These are phyloP conservation scores for Leptodontidium sp. DNA, from an alignment of 2,329 filamentous ascomycete genomes.

Conservation along the genomic window DNA sequence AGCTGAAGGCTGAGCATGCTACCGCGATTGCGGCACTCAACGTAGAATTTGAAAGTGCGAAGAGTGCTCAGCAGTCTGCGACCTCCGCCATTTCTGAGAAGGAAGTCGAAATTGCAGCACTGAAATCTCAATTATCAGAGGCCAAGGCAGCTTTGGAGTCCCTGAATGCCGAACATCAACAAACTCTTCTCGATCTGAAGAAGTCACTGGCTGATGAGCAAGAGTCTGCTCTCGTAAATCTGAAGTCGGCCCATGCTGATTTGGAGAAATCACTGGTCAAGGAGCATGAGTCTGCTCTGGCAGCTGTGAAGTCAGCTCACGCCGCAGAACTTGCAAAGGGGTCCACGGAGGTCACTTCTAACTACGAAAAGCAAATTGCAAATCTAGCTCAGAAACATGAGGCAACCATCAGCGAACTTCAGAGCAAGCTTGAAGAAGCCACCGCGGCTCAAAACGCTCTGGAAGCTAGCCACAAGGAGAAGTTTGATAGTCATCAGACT, in stretches of 20 bases:
- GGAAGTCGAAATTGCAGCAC: constrained; percentile 44
- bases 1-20: constrained; percentile 53
- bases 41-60: constrained; percentile 56
- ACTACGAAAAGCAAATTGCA: constrained; percentile 58
- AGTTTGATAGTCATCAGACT: constrained; percentile 55
- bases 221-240: constrained; percentile 55
- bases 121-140: constrained; percentile 53
- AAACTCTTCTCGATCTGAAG: constrained; percentile 57
- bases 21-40: constrained; percentile 40
- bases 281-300: constrained; percentile 59
- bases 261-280: constrained; percentile 59
- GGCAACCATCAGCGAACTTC: constrained; percentile 55
- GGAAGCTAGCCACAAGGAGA: constrained; percentile 55
- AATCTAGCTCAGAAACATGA: constrained; percentile 62
- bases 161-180: constrained; percentile 48
- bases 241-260: constrained; percentile 61
- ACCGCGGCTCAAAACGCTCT: constrained; percentile 56
- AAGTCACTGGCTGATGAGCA: constrained; percentile 60
- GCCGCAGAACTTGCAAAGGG: constrained; percentile 57
- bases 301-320: constrained; percentile 62
- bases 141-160: constrained; percentile 41
- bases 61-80: constrained; percentile 53
- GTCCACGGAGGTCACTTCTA: constrained; percentile 52
- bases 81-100: constrained; percentile 47
- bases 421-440: constrained; percentile 64